A percentile compares a stretch with the other conserved stretches of the same genome.
Evolutionary conservation across 768 basidiomycete genomes (phyloP).

Genomic region (Trametes gibbosa): DNA sequence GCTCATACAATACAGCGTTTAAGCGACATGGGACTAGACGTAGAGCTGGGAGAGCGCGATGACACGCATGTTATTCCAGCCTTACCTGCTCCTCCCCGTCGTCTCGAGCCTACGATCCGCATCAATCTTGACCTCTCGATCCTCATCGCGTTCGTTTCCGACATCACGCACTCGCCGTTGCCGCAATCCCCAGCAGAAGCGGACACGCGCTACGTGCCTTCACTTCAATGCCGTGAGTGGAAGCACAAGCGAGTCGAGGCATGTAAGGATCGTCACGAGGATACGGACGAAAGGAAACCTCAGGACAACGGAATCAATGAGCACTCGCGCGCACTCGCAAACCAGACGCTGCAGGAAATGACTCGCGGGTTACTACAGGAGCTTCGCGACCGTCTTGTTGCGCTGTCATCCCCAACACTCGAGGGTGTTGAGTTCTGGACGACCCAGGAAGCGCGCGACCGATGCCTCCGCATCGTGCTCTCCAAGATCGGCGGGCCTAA

Average conservation of each 20-base stretch:
- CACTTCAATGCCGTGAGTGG: constrained; percentile 58
- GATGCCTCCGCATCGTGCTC: constrained; percentile 69
- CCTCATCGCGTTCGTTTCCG: constrained; percentile 57
- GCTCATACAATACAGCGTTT: constrained; percentile 54
- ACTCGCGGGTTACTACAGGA: constrained; percentile 58
- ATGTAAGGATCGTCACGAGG: background rate
- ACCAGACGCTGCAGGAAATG: constrained; percentile 78
- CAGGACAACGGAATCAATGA: constrained; percentile 34
- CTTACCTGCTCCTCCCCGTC: constrained; percentile 7
- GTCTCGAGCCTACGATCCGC: constrained; percentile 48
- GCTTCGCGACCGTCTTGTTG: constrained; percentile 47
- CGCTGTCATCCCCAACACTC: constrained; percentile 3
- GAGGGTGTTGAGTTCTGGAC: constrained; percentile 68
- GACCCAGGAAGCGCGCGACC: constrained; percentile 69
- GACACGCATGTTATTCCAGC: background rate
- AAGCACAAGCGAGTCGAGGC: constrained; percentile 33
- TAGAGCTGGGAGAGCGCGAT: constrained; percentile 61
- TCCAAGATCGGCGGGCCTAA: constrained; percentile 72
- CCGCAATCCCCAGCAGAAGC: constrained; percentile 59
- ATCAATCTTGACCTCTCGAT: constrained; percentile 85
- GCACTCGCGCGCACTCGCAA: constrained; percentile 67
- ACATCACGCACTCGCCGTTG: constrained; percentile 32
- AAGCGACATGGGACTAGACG: constrained; percentile 58
- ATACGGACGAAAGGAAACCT: background rate
- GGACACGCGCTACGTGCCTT: constrained; percentile 59